A percentile compares a stretch with the other conserved stretches of the same genome.
Evolutionary conservation across 495 filamentous ascomycete genomes (phyloP).

Genomic region (Pyrenula massariospora): DNA sequence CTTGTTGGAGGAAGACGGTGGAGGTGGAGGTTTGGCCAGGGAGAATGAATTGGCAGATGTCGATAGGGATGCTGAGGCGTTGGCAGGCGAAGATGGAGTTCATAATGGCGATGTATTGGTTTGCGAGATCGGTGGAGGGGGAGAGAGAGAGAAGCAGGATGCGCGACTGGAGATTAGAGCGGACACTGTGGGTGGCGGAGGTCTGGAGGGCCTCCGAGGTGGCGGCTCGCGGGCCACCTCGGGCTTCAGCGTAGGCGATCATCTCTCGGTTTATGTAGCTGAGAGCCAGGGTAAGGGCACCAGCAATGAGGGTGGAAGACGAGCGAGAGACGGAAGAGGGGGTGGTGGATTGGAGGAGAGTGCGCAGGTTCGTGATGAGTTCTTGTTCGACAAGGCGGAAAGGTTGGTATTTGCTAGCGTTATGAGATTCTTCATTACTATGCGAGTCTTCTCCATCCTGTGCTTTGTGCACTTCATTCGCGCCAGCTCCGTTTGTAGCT

Average conservation of each 20-base stretch:
- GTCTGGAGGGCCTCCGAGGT: conserved; percentile 16
- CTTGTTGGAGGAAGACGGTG: conserved; percentile 90
- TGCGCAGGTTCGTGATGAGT: conserved; percentile 56
- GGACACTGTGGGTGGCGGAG: conserved; percentile 24
- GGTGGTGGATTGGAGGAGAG: conserved; percentile 56
- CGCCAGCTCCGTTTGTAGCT: conserved; percentile 16
- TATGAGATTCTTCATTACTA: neutral
- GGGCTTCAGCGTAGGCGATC: conserved; percentile 32
- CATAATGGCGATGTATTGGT: conserved; percentile 96
- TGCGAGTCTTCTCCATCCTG: conserved; percentile 15
- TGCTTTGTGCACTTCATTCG: conserved; percentile 32
- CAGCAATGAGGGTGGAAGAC: conserved; percentile 72
- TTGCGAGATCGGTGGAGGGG: conserved; percentile 69
- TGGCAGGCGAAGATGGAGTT: conserved; percentile 92
- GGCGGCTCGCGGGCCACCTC: conserved; percentile 23
- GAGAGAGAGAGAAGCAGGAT: conserved; percentile 80
- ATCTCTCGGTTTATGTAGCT: conserved; percentile 67
- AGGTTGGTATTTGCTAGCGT: conserved; percentile 76
- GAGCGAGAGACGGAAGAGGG: conserved; percentile 44
- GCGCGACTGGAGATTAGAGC: conserved; percentile 55
- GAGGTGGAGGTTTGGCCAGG: conserved; percentile 41
- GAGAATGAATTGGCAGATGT: conserved; percentile 64
- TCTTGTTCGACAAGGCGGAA: conserved; percentile 76
- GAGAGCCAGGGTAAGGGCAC: conserved; percentile 80
- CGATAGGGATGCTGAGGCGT: conserved; percentile 74